A percentile compares a stretch with the other conserved stretches of the same genome.
Evolutionary conservation across 192 early-diverging fungal genomes (phyloP).

Genomic region (Entomortierella parvispora): DNA sequence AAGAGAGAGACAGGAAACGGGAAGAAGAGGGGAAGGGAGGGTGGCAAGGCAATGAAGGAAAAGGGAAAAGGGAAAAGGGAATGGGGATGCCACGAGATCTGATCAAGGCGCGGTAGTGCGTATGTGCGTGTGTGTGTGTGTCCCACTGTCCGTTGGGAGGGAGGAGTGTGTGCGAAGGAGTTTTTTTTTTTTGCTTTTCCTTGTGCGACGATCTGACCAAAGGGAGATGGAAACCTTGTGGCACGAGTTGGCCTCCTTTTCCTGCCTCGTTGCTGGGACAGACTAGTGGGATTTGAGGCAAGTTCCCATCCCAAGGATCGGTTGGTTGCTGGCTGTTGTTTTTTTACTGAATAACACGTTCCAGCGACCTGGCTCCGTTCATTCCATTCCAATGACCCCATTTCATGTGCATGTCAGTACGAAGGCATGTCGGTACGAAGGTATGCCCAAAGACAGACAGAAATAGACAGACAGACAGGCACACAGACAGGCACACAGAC

Average conservation of each 20-base stretch:
- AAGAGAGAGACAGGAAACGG: not conserved
- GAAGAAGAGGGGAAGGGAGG: not conserved
- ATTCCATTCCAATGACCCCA: no score
- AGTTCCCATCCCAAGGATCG: no score
- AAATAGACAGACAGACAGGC: no score
- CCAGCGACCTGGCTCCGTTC: no score
- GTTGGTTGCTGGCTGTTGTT: no score
- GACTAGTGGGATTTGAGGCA: not conserved
- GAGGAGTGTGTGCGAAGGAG: no score
- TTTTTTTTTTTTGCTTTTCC: not conserved
- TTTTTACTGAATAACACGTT: no score
- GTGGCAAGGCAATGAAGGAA: slow-evolving; percentile 4
- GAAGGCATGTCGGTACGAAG: no score
- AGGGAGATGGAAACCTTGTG: not conserved
- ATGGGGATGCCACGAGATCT: not conserved
- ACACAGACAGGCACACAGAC: no score
- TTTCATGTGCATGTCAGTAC: no score
- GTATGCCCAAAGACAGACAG: no score
- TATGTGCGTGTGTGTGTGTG: not conserved
- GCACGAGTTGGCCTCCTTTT: not conserved
- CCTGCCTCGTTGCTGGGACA: not conserved
- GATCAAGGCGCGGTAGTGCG: not conserved
- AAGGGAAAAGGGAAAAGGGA: not conserved
- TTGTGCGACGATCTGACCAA: slow-evolving; percentile 1
- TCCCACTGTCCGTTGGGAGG: no score